Base-by-base conservation (phyloP, 176 grass and related monocot species). In the Phoenix roebelenii region DNA sequence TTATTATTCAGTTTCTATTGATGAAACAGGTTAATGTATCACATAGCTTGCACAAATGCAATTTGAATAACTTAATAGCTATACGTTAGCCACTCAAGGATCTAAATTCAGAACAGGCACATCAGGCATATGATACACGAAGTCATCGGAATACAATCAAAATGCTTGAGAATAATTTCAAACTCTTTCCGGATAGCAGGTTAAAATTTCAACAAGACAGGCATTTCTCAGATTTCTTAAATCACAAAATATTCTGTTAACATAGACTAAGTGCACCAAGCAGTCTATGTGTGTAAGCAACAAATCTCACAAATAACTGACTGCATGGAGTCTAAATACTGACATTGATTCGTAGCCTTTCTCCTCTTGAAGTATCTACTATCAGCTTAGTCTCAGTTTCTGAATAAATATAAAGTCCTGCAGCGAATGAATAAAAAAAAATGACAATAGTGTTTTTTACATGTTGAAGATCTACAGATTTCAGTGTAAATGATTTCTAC, bases 351-450 rank as follows among this genome's bases (percentile, higher is more conserved):
- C 62, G 74, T 73, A 92, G 76, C 66, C 87, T 81, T 72, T 98
- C 93, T 74, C 93, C 93, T 85, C 93, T 88, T 76, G 93, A 98
- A 65, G 93, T 85, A 64, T 98, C 93, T 70, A 98, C 93, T 22
- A 92, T 69, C 78, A 98, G 77, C 50, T 83, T 98, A 39, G 87
- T 92, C 77, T 98, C 88, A 54, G 88, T 89, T 70, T 76, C 59
- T 35, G 93, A 79, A 72, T 76, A 66, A 67, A 92, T 74, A 74
- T 83, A 98, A 55, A 86, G 73, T 66, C 55, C 93, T 98, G 72
- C 53, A 79, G 74, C 63, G 77, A 59, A 22, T 69, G 24, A 24
- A 85, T 50, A 22, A 35, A 57, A 19, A 68, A 18, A 1, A 10
- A 62, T 16, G 22, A 20, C 61, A 67, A 52, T 60, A 9, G 22